Evolutionary conservation across 2,329 filamentous ascomycete genomes (phyloP), one percentile per base, ranked within the genome.

Genomic region (Kalaharituber pfeilii): DNA sequence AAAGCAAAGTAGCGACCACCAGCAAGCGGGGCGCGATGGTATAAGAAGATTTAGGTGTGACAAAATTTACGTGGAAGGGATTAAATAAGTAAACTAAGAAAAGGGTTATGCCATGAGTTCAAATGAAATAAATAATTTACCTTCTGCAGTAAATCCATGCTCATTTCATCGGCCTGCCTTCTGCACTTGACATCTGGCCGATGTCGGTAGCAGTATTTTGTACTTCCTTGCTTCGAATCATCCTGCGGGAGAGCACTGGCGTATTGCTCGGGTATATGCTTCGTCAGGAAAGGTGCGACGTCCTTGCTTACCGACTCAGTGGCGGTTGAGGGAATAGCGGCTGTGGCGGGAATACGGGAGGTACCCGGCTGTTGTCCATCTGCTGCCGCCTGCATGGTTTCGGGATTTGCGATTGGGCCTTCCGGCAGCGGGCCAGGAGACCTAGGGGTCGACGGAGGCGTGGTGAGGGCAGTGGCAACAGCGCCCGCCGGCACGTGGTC

Each of bases 201-300:
- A 69, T 98, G 91, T 54, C 91, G 81, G 68, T 98, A 98, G 71
- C 91, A 98, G 71, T 84, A 96, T 67, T 85, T 91, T 62, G 86
- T 93, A 67, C 88, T 94, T 30, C 55, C 53, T 51, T 59, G 60
- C 44, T 58, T 50, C 6, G 20, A 33, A 7, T 60, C 51, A 24
- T 59, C 53, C 9, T 56, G 55, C 65, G 70, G 50, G 66, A 66
- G 24, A 65, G 66, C 53, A 15, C 86, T 86, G 29, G 87, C 86
- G 69, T 96, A 95, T 64, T 91, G 77, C 58, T 80, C 79, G 2
- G 89, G 89, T 50, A 95, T 94, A 66, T 96, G 88, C 66, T 87
- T 84, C 61, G 84, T 81, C 53, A 96, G 78, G 67, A 94, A 96
- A 1, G 89, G 88, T 30, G 82, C 83, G 59, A 94, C 80, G 55